Conservation (phyloP, 805 yeast genomes). For the Candida sithepensis region DNA sequence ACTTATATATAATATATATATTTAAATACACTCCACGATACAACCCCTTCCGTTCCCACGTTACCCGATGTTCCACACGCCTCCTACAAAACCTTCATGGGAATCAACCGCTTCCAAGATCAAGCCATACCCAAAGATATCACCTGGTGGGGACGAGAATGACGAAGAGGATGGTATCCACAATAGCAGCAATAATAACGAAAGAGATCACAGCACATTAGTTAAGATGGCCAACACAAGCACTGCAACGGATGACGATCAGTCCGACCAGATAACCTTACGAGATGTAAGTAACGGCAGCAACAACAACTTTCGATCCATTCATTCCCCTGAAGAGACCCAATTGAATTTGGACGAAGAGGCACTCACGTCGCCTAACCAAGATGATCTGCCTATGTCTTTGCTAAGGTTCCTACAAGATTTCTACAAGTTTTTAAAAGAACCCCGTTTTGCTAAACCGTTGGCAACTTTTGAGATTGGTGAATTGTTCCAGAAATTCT, state of each 20-base stretch:
- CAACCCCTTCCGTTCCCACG: background rate
- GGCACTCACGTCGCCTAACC: background rate
- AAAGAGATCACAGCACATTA: background rate
- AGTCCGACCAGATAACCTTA: conserved; percentile 1
- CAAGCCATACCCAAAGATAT: conserved; percentile 12
- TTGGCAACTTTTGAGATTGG: conserved; percentile 33
- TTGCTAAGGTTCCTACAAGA: conserved; percentile 23
- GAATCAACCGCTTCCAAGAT: conserved; percentile 20
- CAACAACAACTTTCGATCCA: background rate
- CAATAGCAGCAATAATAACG: conserved; percentile 4
- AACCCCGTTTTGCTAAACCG: conserved; percentile 34
- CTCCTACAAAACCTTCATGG: conserved; percentile 32
- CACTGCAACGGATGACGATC: background rate
- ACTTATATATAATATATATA: background rate
- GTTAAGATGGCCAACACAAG: no score
- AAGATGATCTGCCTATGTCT: conserved; percentile 26
- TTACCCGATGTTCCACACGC: conserved; percentile 30
- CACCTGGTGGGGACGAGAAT: background rate
- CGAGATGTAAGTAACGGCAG: no score
- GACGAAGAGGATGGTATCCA: conserved; percentile 9
- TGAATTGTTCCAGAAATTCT: conserved; percentile 33
- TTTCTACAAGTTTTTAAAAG: conserved; percentile 30
- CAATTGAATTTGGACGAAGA: background rate
- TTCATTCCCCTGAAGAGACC: background rate
- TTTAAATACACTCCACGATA: no score